phyloP scores from a whole-genome alignment of 2,329 filamentous ascomycete genomes.

The Phaeosphaeriaceae sp. region DNA sequence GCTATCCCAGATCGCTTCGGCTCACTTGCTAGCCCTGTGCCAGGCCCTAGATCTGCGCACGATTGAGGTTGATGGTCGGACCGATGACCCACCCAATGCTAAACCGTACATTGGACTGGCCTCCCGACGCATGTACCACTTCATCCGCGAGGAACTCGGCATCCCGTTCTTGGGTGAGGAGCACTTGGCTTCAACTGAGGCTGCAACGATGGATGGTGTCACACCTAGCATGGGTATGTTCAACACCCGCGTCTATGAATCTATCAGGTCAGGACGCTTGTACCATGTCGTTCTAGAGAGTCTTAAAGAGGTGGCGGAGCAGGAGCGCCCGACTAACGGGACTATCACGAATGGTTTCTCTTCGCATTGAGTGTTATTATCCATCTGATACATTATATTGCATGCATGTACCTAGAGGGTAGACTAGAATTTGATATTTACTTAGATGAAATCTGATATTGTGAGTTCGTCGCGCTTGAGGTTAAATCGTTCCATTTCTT shows the following conservation, averaged over 20 bases:
- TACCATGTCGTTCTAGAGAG: not conserved
- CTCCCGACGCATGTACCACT: constrained; percentile 12
- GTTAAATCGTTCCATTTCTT: too few relatives aligned
- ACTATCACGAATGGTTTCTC: not conserved
- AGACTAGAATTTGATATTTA: not conserved
- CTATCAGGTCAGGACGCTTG: constrained; percentile 1
- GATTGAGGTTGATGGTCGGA: constrained; percentile 11
- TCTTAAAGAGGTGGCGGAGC: not conserved
- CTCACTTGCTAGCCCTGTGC: constrained; percentile 62
- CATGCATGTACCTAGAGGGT: not conserved
- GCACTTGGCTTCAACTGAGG: constrained; percentile 6
- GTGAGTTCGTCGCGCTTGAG: too few relatives aligned
- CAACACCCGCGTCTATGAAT: constrained; percentile 1
- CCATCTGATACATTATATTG: not conserved
- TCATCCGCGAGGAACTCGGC: constrained; percentile 14
- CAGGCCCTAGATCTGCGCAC: constrained; percentile 63
- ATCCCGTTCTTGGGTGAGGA: constrained; percentile 22
- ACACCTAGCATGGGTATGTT: not conserved
- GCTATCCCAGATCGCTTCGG: constrained; percentile 62
- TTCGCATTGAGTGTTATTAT: not conserved
- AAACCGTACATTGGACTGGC: constrained; percentile 18
- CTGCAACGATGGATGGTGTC: not conserved
- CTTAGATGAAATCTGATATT: too few relatives aligned
- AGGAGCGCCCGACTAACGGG: not conserved
- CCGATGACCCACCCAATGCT: constrained; percentile 15